Conservation (phyloP, 75 land plant genomes). For the Gnetum montanum region DNA sequence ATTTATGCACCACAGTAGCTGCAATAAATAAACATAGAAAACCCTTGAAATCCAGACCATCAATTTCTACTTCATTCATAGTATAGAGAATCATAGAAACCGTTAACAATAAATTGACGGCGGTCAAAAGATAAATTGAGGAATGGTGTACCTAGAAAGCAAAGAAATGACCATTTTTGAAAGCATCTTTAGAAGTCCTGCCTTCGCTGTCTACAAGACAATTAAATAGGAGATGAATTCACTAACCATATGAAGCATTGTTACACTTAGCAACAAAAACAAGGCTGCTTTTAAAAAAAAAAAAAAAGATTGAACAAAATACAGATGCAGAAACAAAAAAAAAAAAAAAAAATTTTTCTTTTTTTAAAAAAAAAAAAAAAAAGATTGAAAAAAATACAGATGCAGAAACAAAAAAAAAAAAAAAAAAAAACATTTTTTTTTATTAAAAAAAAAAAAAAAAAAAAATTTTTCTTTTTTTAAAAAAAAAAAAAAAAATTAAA, state of each 20-base stretch:
- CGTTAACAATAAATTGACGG: not conserved
- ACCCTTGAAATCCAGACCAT: constrained; percentile 16
- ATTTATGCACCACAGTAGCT: constrained; percentile 99
- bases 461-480: too few relatives aligned
- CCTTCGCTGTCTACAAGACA: constrained; percentile 63
- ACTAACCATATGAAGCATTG: too few relatives aligned
- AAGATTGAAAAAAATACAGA: too few relatives aligned
- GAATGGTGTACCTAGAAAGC: constrained; percentile 62
- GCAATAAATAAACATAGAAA: constrained; percentile 5
- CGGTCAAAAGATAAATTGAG: not conserved
- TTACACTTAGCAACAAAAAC: not conserved
- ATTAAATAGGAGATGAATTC: constrained; percentile 1
- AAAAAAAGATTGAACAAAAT: too few relatives aligned
- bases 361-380: too few relatives aligned
- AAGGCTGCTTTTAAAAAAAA: constrained; percentile 17
- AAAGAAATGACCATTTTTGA: constrained; percentile 96
- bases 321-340: too few relatives aligned
- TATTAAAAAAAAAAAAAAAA: too few relatives aligned
- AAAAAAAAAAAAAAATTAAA: constrained; percentile 2
- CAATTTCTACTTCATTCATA: not conserved
- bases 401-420: too few relatives aligned
- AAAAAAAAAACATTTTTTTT: too few relatives aligned
- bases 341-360: not conserved
- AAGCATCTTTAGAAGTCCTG: constrained; percentile 86
- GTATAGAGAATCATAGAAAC: too few relatives aligned